Evolutionary conservation across 192 early-diverging fungal genomes (phyloP).

Genomic region (Coemansia javaensis): DNA sequence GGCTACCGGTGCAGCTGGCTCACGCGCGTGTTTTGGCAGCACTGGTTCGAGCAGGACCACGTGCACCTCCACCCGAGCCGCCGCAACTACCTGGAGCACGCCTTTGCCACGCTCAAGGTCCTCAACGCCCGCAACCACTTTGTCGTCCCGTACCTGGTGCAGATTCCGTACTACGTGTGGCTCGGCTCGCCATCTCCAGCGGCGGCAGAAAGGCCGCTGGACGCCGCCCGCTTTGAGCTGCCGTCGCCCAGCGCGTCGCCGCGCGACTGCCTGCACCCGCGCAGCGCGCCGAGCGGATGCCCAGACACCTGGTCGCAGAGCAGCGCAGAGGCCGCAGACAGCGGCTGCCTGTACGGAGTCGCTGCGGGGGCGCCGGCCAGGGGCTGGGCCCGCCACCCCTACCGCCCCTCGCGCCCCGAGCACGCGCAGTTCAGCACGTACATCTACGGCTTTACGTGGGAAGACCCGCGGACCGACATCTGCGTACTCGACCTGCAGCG

Average conservation of each 20-base stretch:
- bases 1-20: conserved; percentile 73
- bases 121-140: conserved; percentile 71
- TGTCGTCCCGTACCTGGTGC: conserved; percentile 61
- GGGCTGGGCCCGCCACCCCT: conserved; percentile 49
- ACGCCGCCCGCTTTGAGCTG: neutral
- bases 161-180: conserved; percentile 88
- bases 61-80: conserved; percentile 72
- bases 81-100: conserved; percentile 80
- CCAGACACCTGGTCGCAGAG: neutral
- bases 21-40: conserved; percentile 78
- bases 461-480: conserved; percentile 73
- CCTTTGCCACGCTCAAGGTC: conserved; percentile 70
- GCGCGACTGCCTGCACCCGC: neutral
- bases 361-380: neutral
- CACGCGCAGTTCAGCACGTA: conserved; percentile 75
- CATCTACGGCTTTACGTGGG: conserved; percentile 86
- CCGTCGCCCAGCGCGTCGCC: conserved; percentile 1
- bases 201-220: too few relatives aligned
- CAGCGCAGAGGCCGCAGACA: neutral
- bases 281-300: too few relatives aligned
- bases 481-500: conserved; percentile 60
- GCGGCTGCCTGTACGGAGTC: neutral
- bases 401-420: conserved; percentile 50
- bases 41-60: conserved; percentile 85
- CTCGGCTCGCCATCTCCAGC: conserved; percentile 45